Conservation (phyloP, 129 eudicot species). For the Logfia minima region DNA sequence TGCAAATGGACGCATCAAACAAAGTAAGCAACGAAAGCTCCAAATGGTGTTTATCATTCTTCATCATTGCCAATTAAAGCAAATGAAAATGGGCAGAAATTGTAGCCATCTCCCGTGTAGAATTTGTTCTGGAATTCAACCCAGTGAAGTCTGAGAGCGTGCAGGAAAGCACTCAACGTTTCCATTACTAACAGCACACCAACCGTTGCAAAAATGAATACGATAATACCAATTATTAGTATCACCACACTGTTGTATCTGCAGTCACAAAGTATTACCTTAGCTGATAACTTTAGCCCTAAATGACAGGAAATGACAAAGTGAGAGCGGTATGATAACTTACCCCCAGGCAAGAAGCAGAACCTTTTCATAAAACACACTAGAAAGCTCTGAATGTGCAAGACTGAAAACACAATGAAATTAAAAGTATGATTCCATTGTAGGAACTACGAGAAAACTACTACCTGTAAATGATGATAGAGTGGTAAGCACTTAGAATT, state of each 20-base stretch:
- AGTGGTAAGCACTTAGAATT: neutral
- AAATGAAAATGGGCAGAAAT: constrained; percentile 70
- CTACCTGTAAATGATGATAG: neutral
- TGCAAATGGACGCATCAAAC: neutral
- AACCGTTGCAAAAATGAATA: constrained; percentile 75
- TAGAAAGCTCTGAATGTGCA: constrained; percentile 90
- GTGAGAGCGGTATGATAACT: constrained; percentile 16
- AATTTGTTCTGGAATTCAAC: constrained; percentile 86
- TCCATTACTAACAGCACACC: constrained; percentile 86
- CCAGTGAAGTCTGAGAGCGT: constrained; percentile 93
- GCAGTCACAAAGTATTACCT: constrained; percentile 20
- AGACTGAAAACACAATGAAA: constrained; percentile 52
- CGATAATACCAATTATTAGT: constrained; percentile 54
- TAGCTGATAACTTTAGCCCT: neutral
- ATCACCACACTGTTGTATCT: constrained; percentile 63
- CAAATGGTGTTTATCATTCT: constrained; percentile 37
- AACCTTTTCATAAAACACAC: constrained; percentile 78
- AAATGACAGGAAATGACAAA: neutral
- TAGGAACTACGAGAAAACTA: neutral
- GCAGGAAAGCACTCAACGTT: constrained; percentile 86
- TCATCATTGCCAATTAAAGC: constrained; percentile 57
- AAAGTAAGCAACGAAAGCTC: neutral
- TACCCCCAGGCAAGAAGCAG: constrained; percentile 87
- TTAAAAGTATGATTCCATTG: neutral
- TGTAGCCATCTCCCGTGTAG: constrained; percentile 80